Base-by-base conservation (phyloP, 257 asterid species). In the Rubia yunnanensis region DNA sequence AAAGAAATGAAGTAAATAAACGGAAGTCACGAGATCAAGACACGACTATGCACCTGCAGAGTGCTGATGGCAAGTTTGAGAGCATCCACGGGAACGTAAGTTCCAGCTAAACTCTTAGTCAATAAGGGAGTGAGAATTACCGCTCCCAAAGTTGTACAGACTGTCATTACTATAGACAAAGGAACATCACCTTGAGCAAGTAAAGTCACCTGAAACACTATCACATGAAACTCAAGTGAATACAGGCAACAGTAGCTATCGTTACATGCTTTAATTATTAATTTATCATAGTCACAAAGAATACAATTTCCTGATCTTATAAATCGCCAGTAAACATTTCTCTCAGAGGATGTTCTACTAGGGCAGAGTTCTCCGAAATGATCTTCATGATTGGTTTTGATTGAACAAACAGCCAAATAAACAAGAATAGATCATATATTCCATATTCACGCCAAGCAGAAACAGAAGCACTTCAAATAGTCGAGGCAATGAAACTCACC, bases 161-260 rank as follows among this genome's bases (percentile, higher is more conserved):
- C 77, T 32, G 98, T 91, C 98, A 91, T 86, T 32, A 86, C 96
- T 34, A 88, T 80, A 26, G 98, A 91, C 76, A 91, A 76, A 10
- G 95, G 84, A 64, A 91, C 95, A 24, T 91, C 98, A 65, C 98
- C 98, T 82, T 74, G 82, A 55, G 98, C 98, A 69, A 92, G 82
- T 81, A 92, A 76, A 59, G 98, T 88, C 65, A 86, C 96, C 98
- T 92, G 96, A 72, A 86, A 80, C 70, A 39, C 85, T 81, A 83
- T 70, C 70, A 69, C 75, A 81, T 62, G 70, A 76, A 81, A 78
- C 53, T 46, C 17, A 36, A 64, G 52, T 63, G 70, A 66, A 60
- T 67, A 65, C 38, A 69, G 39, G 26, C 58, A 30, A 62, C 57
- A 31, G 9, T 14, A 0, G 7, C 27, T 13, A 27, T 10, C 20